Conservation (phyloP, 1,284 basidiomycete genomes). For the Fomes fomentarius region DNA sequence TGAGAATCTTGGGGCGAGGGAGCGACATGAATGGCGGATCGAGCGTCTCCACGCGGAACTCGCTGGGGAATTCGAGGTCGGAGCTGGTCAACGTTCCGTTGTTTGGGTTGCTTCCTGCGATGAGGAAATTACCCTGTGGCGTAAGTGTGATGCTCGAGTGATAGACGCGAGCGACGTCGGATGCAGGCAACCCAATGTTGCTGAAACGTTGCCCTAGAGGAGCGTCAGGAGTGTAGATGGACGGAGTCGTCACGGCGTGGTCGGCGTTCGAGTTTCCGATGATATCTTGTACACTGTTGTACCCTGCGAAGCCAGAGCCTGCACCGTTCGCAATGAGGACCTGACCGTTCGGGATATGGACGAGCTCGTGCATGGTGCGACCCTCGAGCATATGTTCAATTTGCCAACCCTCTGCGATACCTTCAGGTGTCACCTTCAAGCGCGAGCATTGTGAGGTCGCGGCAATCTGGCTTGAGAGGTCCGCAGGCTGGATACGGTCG, state of each 20-base stretch:
- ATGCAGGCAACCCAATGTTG: slow-evolving; percentile 45
- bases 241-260: slow-evolving; percentile 45
- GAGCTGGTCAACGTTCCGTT: slow-evolving; percentile 21
- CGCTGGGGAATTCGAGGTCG: slow-evolving; percentile 36
- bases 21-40: slow-evolving; percentile 46
- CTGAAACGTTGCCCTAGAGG: slow-evolving; percentile 49
- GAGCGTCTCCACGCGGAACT: slow-evolving; percentile 51
- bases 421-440: slow-evolving; percentile 22
- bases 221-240: slow-evolving; percentile 51
- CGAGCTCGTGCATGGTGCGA: slow-evolving; percentile 49
- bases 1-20: slow-evolving; percentile 38
- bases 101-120: slow-evolving; percentile 56
- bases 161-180: slow-evolving; percentile 47
- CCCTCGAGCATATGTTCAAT: slow-evolving; percentile 29
- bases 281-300: slow-evolving; percentile 30
- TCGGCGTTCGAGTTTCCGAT: slow-evolving; percentile 49
- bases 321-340: slow-evolving; percentile 54
- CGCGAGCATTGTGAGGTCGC: slow-evolving; percentile 45
- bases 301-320: slow-evolving; percentile 48
- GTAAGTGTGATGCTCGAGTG: slow-evolving; percentile 46
- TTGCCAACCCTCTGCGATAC: slow-evolving; percentile 26
- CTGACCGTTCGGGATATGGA: slow-evolving; percentile 57
- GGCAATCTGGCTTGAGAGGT: slow-evolving; percentile 41
- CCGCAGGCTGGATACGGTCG: slow-evolving; percentile 27
- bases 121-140: slow-evolving; percentile 45